Conservation (phyloP, 2,329 filamentous ascomycete genomes). For the Trichoderma arundinaceum region DNA sequence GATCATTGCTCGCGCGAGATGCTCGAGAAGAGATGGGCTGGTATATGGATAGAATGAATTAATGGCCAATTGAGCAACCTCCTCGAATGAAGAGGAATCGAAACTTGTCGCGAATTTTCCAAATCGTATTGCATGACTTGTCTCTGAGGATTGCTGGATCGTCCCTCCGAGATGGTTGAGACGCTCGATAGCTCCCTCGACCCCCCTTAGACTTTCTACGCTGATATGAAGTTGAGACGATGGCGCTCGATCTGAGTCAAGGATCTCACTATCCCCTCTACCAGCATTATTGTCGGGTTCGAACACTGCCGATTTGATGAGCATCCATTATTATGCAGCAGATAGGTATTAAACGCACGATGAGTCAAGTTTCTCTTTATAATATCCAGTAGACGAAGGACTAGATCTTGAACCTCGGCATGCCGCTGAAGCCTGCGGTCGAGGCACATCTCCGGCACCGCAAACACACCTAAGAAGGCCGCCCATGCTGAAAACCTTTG, state of each 20-base stretch:
- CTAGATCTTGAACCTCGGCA: conserved; percentile 23
- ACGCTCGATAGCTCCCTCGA: conserved; percentile 17
- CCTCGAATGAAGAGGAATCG: conserved; percentile 7
- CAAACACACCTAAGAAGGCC: conserved; percentile 28
- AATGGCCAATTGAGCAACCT: background rate
- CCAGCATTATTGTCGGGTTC: background rate
- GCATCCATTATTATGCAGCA: background rate
- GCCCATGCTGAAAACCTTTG: conserved; percentile 29
- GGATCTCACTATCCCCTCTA: background rate
- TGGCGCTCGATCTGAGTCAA: background rate
- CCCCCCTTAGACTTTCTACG: conserved; percentile 11
- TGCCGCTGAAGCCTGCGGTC: conserved; percentile 26
- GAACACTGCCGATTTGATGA: background rate
- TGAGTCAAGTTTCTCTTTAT: conserved; percentile 28
- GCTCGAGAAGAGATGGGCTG: conserved; percentile 13
- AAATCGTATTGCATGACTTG: background rate
- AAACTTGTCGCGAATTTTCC: background rate
- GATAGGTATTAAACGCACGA: background rate
- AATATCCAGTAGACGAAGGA: conserved; percentile 23
- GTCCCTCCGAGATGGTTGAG: conserved; percentile 27
- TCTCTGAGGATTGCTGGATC: conserved; percentile 15
- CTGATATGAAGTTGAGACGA: background rate
- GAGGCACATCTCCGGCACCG: conserved; percentile 21
- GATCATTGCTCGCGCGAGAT: conserved; percentile 13
- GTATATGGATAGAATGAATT: conserved; percentile 23